Conservation (phyloP, 495 filamentous ascomycete species). For the Lasiosphaeria hispida region DNA sequence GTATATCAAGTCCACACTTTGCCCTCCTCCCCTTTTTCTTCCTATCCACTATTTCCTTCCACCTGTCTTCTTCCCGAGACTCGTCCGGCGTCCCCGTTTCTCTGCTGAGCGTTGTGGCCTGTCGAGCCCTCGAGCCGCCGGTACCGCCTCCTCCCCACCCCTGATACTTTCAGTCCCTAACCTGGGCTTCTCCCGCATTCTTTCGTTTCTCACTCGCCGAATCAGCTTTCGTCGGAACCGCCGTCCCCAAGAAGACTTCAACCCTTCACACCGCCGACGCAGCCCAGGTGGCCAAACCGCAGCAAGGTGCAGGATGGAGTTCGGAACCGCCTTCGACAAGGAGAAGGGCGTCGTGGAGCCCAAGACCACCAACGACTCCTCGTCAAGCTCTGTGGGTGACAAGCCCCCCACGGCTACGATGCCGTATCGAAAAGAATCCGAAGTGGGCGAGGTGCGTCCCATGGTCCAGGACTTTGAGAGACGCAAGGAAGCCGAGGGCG, state of each 20-base stretch:
- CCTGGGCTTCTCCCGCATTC: not conserved
- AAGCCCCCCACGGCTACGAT: not conserved
- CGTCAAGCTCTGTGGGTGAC: not conserved
- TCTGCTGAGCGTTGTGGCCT: not conserved
- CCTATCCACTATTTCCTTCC: not conserved
- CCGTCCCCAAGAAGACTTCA: not conserved
- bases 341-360: not conserved
- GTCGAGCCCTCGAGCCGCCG: too few relatives aligned
- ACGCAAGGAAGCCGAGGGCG: slow-evolving; percentile 38
- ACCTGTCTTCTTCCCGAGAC: not conserved
- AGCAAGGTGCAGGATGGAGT: too few relatives aligned
- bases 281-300: too few relatives aligned
- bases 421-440: not conserved
- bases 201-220: not conserved
- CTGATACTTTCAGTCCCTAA: too few relatives aligned
- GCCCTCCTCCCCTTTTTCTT: not conserved
- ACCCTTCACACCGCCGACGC: not conserved
- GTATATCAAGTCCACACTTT: not conserved
- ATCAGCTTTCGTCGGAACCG: not conserved
- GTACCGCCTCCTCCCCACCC: too few relatives aligned
- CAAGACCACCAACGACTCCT: slow-evolving; percentile 1
- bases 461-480: slow-evolving; percentile 6
- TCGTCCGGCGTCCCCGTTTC: not conserved
- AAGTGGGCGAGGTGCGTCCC: slow-evolving; percentile 20
- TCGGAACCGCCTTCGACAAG: not conserved